phyloP scores from a whole-genome alignment of 2,329 filamentous ascomycete genomes.

The Aspergillus sp. region DNA sequence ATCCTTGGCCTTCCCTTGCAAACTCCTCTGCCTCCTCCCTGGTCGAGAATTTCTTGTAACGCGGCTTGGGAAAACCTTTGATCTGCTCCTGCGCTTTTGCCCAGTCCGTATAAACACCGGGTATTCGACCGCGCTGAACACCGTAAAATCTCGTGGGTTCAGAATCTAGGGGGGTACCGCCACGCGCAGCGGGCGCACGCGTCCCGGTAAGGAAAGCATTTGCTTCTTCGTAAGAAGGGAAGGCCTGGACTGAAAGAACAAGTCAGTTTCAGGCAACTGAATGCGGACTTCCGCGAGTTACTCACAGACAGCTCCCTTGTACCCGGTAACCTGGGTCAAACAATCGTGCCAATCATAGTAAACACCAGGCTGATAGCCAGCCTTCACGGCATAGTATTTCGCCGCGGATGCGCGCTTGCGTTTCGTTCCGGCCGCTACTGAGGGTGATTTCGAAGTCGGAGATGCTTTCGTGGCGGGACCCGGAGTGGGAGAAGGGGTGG shows the following conservation, averaged over 20 bases:
- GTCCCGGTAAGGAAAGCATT: slow-evolving; percentile 71
- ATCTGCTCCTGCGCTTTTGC: slow-evolving; percentile 71
- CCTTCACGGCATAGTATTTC: slow-evolving; percentile 67
- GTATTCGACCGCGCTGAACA: slow-evolving; percentile 59
- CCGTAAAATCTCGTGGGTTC: slow-evolving; percentile 59
- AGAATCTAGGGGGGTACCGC: slow-evolving; percentile 38
- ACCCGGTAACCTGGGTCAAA: slow-evolving; percentile 62
- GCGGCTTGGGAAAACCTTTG: slow-evolving; percentile 68
- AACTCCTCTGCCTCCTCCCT: slow-evolving; percentile 76
- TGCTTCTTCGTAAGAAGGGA: slow-evolving; percentile 72
- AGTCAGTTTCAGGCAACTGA: background rate
- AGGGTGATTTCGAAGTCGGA: slow-evolving; percentile 27
- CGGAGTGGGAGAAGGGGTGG: slow-evolving; percentile 41
- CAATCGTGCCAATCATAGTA: slow-evolving; percentile 67
- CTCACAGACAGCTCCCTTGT: slow-evolving; percentile 69
- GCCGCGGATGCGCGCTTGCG: slow-evolving; percentile 55
- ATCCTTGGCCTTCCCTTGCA: slow-evolving; percentile 53
- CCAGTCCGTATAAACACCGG: slow-evolving; percentile 69
- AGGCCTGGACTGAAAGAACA: slow-evolving; percentile 70
- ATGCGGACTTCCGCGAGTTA: slow-evolving; percentile 25
- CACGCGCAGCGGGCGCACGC: slow-evolving; percentile 41
- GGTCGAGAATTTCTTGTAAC: slow-evolving; percentile 69
- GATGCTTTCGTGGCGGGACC: slow-evolving; percentile 31
- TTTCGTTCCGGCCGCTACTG: slow-evolving; percentile 52
- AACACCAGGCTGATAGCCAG: slow-evolving; percentile 62